phyloP scores from a whole-genome alignment of 805 yeast species.

The Candida ficus region DNA sequence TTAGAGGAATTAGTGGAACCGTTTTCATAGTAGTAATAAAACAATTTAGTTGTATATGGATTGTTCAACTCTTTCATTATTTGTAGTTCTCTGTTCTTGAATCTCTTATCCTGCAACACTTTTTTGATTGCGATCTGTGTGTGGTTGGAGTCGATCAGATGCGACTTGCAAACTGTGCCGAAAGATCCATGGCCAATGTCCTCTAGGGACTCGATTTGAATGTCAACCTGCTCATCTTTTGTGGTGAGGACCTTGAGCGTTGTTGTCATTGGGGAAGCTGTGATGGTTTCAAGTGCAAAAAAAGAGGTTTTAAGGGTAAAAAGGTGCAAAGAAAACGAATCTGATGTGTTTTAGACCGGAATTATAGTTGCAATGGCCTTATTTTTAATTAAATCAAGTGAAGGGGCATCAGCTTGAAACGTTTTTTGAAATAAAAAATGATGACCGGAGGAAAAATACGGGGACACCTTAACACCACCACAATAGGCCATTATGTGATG shows the following conservation, averaged over 20 bases:
- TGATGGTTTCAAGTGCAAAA: no score
- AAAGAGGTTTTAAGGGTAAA: no score
- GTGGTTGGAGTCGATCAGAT: slow-evolving; percentile 65
- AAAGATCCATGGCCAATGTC: slow-evolving; percentile 99
- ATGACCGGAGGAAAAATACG: no score
- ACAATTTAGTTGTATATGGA: slow-evolving; percentile 80
- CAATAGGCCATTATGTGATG: no score
- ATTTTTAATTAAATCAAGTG: no score
- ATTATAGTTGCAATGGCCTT: no score
- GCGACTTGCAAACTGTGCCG: slow-evolving; percentile 94
- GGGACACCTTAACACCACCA: no score
- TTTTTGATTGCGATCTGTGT: slow-evolving; percentile 83
- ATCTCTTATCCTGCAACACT: slow-evolving; percentile 93
- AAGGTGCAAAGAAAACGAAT: no score
- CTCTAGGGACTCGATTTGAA: slow-evolving; percentile 75
- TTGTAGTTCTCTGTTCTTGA: slow-evolving; percentile 91
- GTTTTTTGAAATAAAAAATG: no score
- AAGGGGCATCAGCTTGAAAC: no score
- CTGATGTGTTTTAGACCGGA: no score
- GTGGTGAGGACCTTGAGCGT: slow-evolving; percentile 11
- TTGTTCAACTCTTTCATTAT: slow-evolving; percentile 90
- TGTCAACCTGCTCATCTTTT: slow-evolving; percentile 29
- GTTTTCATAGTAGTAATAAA: slow-evolving; percentile 83
- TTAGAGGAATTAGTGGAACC: slow-evolving; percentile 36
- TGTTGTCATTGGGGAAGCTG: no score